phyloP scores from a whole-genome alignment of 176 grass and related monocot species.

The Tillandsia fasciculata region DNA sequence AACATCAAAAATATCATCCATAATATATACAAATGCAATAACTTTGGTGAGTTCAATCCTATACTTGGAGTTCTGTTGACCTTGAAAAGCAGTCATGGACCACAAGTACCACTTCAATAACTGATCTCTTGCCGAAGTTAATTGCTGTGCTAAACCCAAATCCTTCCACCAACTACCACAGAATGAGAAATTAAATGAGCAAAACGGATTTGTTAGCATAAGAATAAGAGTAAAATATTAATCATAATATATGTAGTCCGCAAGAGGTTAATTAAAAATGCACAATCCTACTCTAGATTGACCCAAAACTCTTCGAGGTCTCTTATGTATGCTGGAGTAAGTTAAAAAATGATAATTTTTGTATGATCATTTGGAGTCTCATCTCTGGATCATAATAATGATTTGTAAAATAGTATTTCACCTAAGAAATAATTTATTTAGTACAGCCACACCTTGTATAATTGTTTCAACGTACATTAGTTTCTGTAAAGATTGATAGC shows the following conservation, averaged over 20 bases:
- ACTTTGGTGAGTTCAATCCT: conserved; percentile 45
- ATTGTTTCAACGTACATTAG: no score
- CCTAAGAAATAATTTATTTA: no score
- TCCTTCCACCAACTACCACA: conserved; percentile 46
- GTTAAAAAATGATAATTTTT: no score
- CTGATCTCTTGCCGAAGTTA: conserved; percentile 30
- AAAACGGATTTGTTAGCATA: neutral
- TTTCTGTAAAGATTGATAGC: no score
- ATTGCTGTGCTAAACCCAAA: conserved; percentile 26
- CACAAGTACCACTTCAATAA: conserved; percentile 58
- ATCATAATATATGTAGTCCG: neutral
- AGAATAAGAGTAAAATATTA: neutral
- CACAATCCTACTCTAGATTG: no score
- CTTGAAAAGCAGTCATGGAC: conserved; percentile 23
- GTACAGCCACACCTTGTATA: no score
- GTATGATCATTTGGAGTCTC: no score
- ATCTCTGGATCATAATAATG: no score
- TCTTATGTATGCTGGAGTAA: no score
- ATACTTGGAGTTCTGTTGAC: conserved; percentile 27
- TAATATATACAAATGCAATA: conserved; percentile 45
- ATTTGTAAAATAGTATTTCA: no score
- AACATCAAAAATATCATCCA: conserved; percentile 76
- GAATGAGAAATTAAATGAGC: neutral
- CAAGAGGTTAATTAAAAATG: no score
- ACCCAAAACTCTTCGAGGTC: no score